Evolutionary conservation across 2,329 filamentous ascomycete genomes (phyloP).

Genomic region (Colletotrichum salicis): DNA sequence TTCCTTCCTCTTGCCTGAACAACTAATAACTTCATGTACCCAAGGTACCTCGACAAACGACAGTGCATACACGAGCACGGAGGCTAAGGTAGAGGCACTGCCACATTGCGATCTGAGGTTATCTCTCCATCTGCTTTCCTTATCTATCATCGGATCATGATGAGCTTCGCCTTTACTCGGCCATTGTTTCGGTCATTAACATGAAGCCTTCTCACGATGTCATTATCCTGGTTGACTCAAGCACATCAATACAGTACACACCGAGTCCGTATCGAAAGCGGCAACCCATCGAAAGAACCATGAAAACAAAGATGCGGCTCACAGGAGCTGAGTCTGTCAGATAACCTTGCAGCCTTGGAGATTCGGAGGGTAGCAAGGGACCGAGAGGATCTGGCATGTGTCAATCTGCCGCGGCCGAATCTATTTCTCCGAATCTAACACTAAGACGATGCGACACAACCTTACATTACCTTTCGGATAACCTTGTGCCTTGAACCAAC

Average conservation of each 20-base stretch:
- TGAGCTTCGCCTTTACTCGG: background rate
- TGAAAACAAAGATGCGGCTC: conserved; percentile 13
- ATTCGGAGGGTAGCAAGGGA: background rate
- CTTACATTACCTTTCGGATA: background rate
- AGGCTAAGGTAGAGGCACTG: background rate
- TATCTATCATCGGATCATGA: background rate
- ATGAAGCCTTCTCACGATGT: background rate
- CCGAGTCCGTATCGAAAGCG: background rate
- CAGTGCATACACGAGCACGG: conserved; percentile 4
- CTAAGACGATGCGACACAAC: conserved; percentile 11
- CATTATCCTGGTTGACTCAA: background rate
- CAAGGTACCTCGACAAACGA: background rate
- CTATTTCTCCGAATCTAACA: conserved; percentile 2
- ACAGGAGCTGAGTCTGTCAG: conserved; percentile 11
- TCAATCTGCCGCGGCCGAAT: conserved; percentile 6
- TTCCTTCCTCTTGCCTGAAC: too few species aligned
- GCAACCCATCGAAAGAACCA: background rate
- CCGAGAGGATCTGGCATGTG: conserved; percentile 4
- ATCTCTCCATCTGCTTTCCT: background rate
- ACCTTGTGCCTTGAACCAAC: background rate
- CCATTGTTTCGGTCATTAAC: background rate
- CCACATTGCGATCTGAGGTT: background rate
- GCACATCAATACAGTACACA: background rate
- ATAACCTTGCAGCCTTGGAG: background rate
- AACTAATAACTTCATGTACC: too few species aligned